Evolutionary conservation across 2,329 filamentous ascomycete species (phyloP).

Genomic region (Tolypocladium endophyticum): DNA sequence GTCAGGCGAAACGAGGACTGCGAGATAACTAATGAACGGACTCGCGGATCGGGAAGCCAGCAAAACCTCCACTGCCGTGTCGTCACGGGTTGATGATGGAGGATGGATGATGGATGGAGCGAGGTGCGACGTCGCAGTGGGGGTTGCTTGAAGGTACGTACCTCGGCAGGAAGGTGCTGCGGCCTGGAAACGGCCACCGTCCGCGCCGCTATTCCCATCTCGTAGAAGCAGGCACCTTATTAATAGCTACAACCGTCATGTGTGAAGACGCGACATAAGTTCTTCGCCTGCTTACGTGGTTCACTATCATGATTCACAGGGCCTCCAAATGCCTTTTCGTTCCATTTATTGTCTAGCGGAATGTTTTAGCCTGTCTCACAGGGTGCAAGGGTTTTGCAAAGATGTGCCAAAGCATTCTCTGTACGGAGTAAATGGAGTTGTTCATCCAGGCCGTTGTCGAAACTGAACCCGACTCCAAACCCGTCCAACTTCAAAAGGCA

Average conservation of each 20-base stretch:
- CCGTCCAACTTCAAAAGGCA: background rate
- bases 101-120: background rate
- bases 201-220: no score
- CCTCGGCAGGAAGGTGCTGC: background rate
- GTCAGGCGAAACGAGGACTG: background rate
- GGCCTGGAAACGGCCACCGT: no score
- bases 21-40: background rate
- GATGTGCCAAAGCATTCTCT: background rate
- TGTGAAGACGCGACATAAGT: background rate
- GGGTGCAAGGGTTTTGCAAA: background rate
- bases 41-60: background rate
- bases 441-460: background rate
- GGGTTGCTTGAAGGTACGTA: background rate
- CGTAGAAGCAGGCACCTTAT: background rate
- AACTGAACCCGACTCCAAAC: background rate
- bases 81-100: background rate
- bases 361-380: background rate
- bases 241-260: background rate
- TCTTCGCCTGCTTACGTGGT: no score
- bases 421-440: background rate
- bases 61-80: background rate
- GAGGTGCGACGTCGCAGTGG: background rate
- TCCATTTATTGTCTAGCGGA: background rate
- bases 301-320: no score
- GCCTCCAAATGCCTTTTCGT: background rate